phyloP scores from a whole-genome alignment of 192 early-diverging fungal genomes.

The Pilobolus umbonatus region DNA sequence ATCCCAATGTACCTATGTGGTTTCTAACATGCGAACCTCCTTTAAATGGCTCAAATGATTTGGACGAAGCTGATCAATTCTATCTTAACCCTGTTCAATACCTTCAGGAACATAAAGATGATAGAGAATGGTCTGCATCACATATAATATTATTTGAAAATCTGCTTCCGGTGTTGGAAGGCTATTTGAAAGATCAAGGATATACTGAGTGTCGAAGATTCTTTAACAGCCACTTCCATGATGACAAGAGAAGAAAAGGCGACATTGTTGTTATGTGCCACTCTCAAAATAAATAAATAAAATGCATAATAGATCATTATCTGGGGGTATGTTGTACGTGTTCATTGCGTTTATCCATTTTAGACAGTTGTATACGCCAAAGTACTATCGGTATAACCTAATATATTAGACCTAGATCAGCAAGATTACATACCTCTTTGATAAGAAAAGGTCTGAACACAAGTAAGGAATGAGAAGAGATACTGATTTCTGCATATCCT shows the following conservation, averaged over 20 bases:
- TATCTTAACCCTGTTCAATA: conserved; percentile 65
- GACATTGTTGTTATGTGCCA: conserved; percentile 78
- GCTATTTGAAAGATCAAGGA: not conserved
- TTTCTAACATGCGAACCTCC: conserved; percentile 94
- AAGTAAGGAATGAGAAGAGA: too few relatives aligned
- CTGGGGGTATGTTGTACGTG: too few relatives aligned
- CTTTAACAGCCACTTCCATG: conserved; percentile 89
- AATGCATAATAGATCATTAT: too few relatives aligned
- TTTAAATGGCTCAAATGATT: conserved; percentile 29
- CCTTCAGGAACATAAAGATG: conserved; percentile 21
- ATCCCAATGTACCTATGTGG: conserved; percentile 59
- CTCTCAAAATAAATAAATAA: not conserved
- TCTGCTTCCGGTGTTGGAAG: conserved; percentile 28
- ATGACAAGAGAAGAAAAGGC: conserved; percentile 71
- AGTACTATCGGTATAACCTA: too few relatives aligned
- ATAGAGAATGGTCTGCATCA: conserved; percentile 52
- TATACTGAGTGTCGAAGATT: conserved; percentile 67
- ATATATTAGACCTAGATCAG: too few relatives aligned
- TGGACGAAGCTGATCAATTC: conserved; percentile 79
- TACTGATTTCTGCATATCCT: too few relatives aligned
- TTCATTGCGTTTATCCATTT: too few relatives aligned
- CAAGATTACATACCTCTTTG: too few relatives aligned
- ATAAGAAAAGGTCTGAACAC: too few relatives aligned
- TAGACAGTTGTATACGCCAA: too few relatives aligned
- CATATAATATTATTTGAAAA: conserved; percentile 80